phyloP scores from a whole-genome alignment of 1,284 basidiomycete species.

The Megacollybia platyphylla region DNA sequence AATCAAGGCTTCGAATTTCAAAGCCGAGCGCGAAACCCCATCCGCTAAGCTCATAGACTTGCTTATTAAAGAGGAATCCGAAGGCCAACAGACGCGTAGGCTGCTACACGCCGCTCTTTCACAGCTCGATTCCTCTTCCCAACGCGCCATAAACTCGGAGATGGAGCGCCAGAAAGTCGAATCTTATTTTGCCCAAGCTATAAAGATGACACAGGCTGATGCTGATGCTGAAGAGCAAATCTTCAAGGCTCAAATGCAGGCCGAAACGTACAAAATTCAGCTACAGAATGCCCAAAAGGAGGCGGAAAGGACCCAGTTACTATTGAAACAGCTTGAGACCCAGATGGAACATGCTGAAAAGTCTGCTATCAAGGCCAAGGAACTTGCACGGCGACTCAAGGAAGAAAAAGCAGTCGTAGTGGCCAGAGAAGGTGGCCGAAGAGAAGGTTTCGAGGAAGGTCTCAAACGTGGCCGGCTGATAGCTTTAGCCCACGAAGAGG shows the following conservation, averaged over 20 bases:
- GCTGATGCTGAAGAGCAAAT: not conserved
- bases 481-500: not conserved
- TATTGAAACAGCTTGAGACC: constrained; percentile 26
- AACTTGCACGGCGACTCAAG: constrained; percentile 30
- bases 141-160: constrained; percentile 4
- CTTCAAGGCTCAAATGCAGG: not conserved
- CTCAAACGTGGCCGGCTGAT: not conserved
- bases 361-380: constrained; percentile 29
- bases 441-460: constrained; percentile 42
- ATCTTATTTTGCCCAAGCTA: not conserved
- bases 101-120: constrained; percentile 5
- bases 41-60: constrained; percentile 4
- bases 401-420: constrained; percentile 30
- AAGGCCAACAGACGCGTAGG: constrained; percentile 3
- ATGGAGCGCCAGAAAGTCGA: not conserved
- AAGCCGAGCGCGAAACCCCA: constrained; percentile 2
- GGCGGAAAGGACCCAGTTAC: constrained; percentile 31
- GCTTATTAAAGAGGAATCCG: constrained; percentile 4
- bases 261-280: constrained; percentile 37
- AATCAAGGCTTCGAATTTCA: too few species aligned
- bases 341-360: constrained; percentile 39
- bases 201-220: not conserved
- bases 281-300: constrained; percentile 51
- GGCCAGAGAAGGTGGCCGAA: constrained; percentile 42
- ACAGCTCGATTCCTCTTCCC: constrained; percentile 3